These are phyloP conservation scores for Grosmannia serpens DNA, from an alignment of 2,329 filamentous ascomycete species.

Conservation along the genomic window DNA sequence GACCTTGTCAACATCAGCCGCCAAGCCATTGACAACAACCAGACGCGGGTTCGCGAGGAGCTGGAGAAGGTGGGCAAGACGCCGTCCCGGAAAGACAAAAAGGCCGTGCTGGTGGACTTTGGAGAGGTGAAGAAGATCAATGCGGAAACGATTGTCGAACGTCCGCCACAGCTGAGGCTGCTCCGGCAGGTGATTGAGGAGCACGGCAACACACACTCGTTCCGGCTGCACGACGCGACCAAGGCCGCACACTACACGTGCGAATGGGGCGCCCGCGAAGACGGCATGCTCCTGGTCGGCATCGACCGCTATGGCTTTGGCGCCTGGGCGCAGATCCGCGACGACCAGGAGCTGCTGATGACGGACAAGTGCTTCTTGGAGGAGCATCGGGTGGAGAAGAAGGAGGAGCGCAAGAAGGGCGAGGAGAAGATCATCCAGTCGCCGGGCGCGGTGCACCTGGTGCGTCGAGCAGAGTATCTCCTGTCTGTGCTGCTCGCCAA, in stretches of 20 bases:
- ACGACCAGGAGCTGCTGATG: slow-evolving; percentile 78
- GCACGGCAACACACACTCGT: slow-evolving; percentile 59
- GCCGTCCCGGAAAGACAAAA: slow-evolving; percentile 92
- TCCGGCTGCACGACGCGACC: slow-evolving; percentile 80
- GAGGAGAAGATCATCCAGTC: slow-evolving; percentile 78
- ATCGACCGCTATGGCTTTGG: slow-evolving; percentile 92
- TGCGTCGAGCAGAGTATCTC: slow-evolving; percentile 88
- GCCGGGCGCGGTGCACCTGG: slow-evolving; percentile 92
- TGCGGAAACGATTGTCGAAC: slow-evolving; percentile 86
- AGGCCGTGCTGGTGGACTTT: slow-evolving; percentile 92
- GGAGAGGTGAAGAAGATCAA: slow-evolving; percentile 90
- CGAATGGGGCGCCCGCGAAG: slow-evolving; percentile 83
- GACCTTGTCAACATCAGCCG: slow-evolving; percentile 55
- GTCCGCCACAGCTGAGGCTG: slow-evolving; percentile 78
- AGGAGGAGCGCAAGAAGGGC: slow-evolving; percentile 74
- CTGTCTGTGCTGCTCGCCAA: slow-evolving; percentile 86
- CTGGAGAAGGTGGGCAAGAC: slow-evolving; percentile 74
- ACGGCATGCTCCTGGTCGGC: slow-evolving; percentile 92
- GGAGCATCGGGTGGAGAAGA: slow-evolving; percentile 96
- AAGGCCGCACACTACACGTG: slow-evolving; percentile 89
- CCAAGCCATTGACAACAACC: slow-evolving; percentile 53
- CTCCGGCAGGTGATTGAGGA: slow-evolving; percentile 63
- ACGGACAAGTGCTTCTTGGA: slow-evolving; percentile 90
- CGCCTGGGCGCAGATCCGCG: slow-evolving; percentile 87
- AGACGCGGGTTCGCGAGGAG: slow-evolving; percentile 62